Base-by-base conservation (phyloP, 139 green algal species). In the Chlorella vulgaris region DNA sequence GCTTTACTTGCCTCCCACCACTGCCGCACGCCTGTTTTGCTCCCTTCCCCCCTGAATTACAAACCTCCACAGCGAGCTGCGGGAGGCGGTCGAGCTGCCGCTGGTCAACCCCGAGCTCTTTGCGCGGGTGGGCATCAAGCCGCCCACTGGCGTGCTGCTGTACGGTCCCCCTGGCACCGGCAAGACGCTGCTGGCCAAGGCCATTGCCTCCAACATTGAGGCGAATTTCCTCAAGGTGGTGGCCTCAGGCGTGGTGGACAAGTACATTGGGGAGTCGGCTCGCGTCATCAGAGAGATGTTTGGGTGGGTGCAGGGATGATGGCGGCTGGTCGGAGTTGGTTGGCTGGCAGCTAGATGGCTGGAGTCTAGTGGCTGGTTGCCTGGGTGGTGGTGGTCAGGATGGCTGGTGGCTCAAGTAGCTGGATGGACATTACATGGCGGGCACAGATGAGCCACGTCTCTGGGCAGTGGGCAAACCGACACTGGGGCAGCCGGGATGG, bases 41-140 rank as follows among this genome's bases (percentile, higher is more conserved):
- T n/a, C n/a, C n/a, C n/a, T n/a, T n/a, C n/a, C n/a, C n/a, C n/a
- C n/a, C n/a, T n/a, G n/a, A n/a, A n/a, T n/a, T n/a, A n/a, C n/a
- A n/a, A n/a, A n/a, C n/a, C n/a, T n/a, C n/a, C n/a, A n/a, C 80
- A 85, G 95, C 7, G 96, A 98, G 90, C 88, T 99, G 71, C 90
- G 97, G 2, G 97, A 99, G 86, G 93, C 88, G 69, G 96, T 99
- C 31, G 97, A 99, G 94, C 91, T 99, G 88, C 97, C 97, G 38
- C 90, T 99, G n/a, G 93, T 99, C 88, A 99, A 99, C 90, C 97
- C 97, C 21, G 97, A 99, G 90, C 92, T 99, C 21, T 99, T 99
- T 89, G 73, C 95, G 47, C 87, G 97, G 1, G 97, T 99, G 36
- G 97, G 97, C 81, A 99, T 99, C 92, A 98, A 98, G 70, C 97